These are phyloP conservation scores for Backusella psychrophila DNA, from an alignment of 192 early-diverging fungal species.

Conservation along the genomic window DNA sequence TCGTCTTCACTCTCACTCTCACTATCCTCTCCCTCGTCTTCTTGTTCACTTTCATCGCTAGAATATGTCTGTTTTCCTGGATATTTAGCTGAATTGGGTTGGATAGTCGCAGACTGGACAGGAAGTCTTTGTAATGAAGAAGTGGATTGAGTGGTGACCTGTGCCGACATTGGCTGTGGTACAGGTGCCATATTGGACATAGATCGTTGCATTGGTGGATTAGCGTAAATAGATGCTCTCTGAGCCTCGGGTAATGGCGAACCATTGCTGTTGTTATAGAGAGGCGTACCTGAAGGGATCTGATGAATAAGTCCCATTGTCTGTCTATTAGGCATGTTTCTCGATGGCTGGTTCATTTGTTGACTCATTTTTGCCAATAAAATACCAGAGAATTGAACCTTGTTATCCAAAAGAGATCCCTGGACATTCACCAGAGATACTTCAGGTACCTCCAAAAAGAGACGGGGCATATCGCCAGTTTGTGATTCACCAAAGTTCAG, in stretches of 20 bases:
- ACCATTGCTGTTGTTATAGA: neutral
- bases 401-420: conserved; percentile 5
- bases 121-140: neutral
- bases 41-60: conserved; percentile 26
- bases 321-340: neutral
- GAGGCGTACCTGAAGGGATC: neutral
- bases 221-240: neutral
- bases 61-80: conserved; percentile 16
- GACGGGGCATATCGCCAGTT: conserved; percentile 10
- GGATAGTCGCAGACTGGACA: neutral
- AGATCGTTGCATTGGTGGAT: neutral
- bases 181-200: neutral
- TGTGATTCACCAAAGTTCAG: conserved; percentile 30
- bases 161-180: neutral
- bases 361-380: neutral
- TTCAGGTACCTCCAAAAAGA: conserved; percentile 30
- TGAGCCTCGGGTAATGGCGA: neutral
- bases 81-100: neutral
- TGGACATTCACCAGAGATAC: conserved; percentile 7
- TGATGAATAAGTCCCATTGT: conserved; percentile 6
- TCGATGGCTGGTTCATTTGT: neutral
- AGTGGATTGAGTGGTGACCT: neutral
- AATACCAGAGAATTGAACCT: neutral
- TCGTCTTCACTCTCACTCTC: conserved; percentile 24
- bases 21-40: conserved; percentile 19